Evolutionary conservation across 768 basidiomycete species (phyloP).

Genomic region (Tephrocybe sp.): DNA sequence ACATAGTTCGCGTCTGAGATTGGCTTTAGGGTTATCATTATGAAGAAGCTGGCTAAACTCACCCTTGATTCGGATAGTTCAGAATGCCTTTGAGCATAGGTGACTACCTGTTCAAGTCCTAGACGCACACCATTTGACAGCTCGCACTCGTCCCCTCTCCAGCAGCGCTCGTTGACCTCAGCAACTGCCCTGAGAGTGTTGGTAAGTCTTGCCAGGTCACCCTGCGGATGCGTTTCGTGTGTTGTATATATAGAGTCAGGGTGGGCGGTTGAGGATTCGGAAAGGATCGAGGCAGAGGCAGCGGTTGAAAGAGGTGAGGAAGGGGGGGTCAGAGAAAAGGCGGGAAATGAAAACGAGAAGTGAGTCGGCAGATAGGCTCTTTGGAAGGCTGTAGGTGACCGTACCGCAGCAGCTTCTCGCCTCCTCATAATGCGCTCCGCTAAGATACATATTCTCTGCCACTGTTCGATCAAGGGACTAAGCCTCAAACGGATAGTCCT

Average conservation of each 20-base stretch:
- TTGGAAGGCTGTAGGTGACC: conserved; percentile 63
- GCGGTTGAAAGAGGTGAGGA: conserved; percentile 34
- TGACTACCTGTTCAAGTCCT: conserved; percentile 68
- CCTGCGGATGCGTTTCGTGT: conserved; percentile 46
- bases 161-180: conserved; percentile 79
- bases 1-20: conserved; percentile 55
- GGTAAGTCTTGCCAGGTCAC: conserved; percentile 80
- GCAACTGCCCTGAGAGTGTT: conserved; percentile 78
- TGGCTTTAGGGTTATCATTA: not conserved
- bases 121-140: conserved; percentile 74
- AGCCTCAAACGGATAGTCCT: conserved; percentile 79
- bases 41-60: conserved; percentile 23
- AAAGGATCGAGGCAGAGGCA: conserved; percentile 30
- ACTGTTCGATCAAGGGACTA: conserved; percentile 80
- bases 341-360: conserved; percentile 55
- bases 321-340: conserved; percentile 39
- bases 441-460: conserved; percentile 87
- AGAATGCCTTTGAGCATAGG: conserved; percentile 68
- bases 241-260: conserved; percentile 25
- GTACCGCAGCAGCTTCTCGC: conserved; percentile 91
- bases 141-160: conserved; percentile 83
- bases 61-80: conserved; percentile 77
- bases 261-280: conserved; percentile 31
- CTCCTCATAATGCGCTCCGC: conserved; percentile 88
- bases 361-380: conserved; percentile 70